phyloP scores from a whole-genome alignment of 371 early-diverging fungal genomes.

The Coemansia sp. region DNA sequence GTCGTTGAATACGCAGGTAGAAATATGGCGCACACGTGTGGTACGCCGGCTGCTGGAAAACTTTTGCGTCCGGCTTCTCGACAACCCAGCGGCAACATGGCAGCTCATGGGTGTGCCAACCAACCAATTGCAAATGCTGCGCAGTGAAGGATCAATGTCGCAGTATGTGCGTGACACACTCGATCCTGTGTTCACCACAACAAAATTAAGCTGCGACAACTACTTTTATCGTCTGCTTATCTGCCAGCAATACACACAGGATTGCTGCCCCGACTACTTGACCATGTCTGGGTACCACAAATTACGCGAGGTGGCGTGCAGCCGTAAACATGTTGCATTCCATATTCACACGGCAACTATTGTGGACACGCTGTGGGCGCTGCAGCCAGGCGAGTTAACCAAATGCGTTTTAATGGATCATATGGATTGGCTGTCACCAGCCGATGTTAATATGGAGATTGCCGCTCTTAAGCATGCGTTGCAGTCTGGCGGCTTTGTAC shows the following conservation, averaged over 20 bases:
- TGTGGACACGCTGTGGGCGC: constrained; percentile 58
- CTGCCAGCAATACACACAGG: constrained; percentile 65
- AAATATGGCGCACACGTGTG: constrained; percentile 65
- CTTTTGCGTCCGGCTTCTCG: constrained; percentile 62
- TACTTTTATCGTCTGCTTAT: constrained; percentile 83
- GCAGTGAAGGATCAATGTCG: constrained; percentile 73
- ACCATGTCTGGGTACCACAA: constrained; percentile 65
- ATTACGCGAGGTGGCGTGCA: constrained; percentile 49
- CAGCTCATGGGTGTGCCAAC: constrained; percentile 84
- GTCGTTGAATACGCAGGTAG: constrained; percentile 62
- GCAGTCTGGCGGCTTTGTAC: constrained; percentile 68
- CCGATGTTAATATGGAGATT: constrained; percentile 68
- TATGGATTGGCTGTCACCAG: constrained; percentile 79
- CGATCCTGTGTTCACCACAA: constrained; percentile 69
- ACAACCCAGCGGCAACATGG: constrained; percentile 84
- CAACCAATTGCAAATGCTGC: constrained; percentile 84
- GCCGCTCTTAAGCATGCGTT: constrained; percentile 61
- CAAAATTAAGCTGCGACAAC: constrained; percentile 67
- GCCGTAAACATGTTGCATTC: constrained; percentile 53
- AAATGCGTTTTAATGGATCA: constrained; percentile 86
- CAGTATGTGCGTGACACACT: constrained; percentile 80
- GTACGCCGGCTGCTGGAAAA: constrained; percentile 63
- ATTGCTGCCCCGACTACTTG: constrained; percentile 73
- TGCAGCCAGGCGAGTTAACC: constrained; percentile 66
- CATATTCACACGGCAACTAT: constrained; percentile 79